A percentile compares a stretch with the other conserved stretches of the same genome.
phyloP scores from a whole-genome alignment of 306 rosid species.

The Casuarina glauca region DNA sequence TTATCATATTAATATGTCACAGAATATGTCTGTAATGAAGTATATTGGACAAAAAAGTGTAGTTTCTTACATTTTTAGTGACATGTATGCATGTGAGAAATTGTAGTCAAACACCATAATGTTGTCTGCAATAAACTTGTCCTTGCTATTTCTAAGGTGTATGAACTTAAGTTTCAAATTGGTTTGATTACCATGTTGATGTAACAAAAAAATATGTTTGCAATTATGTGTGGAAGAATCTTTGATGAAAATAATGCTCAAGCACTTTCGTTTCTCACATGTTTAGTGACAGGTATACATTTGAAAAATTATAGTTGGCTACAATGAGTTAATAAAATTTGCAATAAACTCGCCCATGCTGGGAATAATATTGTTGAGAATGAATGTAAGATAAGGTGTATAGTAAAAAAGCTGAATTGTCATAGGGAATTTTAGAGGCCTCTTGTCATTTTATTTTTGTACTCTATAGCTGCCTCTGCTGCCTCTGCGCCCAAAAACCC shows the following conservation, averaged over 20 bases:
- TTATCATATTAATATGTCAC: slow-evolving; percentile 15
- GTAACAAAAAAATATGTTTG: slow-evolving; percentile 12
- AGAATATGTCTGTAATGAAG: slow-evolving; percentile 3
- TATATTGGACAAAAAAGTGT: neutral
- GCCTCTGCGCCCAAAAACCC: neutral
- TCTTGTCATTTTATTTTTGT: neutral
- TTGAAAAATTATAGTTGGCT: neutral
- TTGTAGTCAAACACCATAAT: neutral
- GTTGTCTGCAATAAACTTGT: no score
- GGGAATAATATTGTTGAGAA: neutral
- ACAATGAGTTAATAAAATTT: neutral
- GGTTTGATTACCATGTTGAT: slow-evolving; percentile 18
- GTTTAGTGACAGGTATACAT: neutral
- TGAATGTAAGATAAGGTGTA: neutral
- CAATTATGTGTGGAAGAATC: slow-evolving; percentile 8
- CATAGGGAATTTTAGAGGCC: neutral
- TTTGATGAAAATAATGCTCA: slow-evolving; percentile 1
- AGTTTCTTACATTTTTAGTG: neutral
- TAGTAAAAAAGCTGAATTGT: neutral
- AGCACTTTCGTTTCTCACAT: neutral
- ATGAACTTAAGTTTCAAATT: slow-evolving; percentile 4
- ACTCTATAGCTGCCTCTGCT: neutral
- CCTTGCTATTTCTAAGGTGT: slow-evolving; percentile 4
- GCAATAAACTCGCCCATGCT: neutral
- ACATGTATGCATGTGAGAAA: neutral